Evolutionary conservation across 2,329 filamentous ascomycete species (phyloP).

Genomic region (Cordyceps fumosorosea): DNA sequence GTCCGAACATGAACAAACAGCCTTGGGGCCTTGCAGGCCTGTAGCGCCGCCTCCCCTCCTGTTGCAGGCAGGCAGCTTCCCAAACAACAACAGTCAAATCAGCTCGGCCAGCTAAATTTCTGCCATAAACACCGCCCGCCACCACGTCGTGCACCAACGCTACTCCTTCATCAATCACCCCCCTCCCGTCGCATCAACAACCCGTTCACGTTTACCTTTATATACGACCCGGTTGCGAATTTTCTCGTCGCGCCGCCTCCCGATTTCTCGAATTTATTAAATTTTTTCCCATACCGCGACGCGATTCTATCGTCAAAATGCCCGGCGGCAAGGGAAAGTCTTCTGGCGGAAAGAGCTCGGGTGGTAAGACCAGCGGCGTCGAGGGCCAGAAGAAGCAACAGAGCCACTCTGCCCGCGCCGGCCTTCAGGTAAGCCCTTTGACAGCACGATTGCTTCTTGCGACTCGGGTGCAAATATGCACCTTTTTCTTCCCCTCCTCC

Average conservation of each 20-base stretch:
- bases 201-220: neutral
- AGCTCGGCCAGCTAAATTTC: conserved; percentile 14
- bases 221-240: conserved; percentile 1
- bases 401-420: conserved; percentile 92
- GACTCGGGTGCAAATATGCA: neutral
- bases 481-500: conserved; percentile 16
- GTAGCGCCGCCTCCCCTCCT: conserved; percentile 1
- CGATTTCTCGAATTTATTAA: conserved; percentile 1
- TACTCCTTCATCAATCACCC: conserved; percentile 10
- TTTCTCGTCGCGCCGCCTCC: neutral
- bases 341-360: conserved; percentile 79
- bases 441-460: neutral
- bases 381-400: conserved; percentile 72
- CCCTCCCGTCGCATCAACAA: neutral
- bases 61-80: neutral
- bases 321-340: conserved; percentile 92
- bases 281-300: conserved; percentile 5
- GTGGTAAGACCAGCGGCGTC: conserved; percentile 64
- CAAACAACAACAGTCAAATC: conserved; percentile 14
- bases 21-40: conserved; percentile 4
- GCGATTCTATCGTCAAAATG: conserved; percentile 37
- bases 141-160: conserved; percentile 9
- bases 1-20: conserved; percentile 6
- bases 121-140: conserved; percentile 15
- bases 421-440: conserved; percentile 70